These are phyloP conservation scores for Paradendryphiella salina DNA, from an alignment of 2,329 filamentous ascomycete species.

Conservation along the genomic window DNA sequence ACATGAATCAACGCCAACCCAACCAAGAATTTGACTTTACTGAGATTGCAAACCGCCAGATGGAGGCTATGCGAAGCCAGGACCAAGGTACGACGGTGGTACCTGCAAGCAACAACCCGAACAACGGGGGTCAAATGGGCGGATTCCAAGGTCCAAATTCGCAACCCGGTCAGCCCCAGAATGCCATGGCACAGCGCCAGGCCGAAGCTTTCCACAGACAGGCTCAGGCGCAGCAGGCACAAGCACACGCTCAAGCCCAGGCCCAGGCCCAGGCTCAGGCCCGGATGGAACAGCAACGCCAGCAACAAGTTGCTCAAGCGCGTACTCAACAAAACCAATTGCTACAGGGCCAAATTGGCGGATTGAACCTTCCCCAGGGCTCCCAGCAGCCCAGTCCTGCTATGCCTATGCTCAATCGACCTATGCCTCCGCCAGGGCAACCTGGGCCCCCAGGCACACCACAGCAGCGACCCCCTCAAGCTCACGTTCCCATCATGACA, in stretches of 20 bases:
- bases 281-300: constrained; percentile 36
- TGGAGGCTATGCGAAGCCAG: constrained; percentile 63
- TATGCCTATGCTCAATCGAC: constrained; percentile 51
- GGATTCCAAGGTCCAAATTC: constrained; percentile 36
- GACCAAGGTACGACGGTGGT: constrained; percentile 66
- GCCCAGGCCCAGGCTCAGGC: constrained; percentile 48
- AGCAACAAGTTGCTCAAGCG: constrained; percentile 44
- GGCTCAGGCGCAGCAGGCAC: constrained; percentile 17
- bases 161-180: constrained; percentile 34
- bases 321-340: constrained; percentile 37
- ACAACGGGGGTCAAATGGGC: constrained; percentile 43
- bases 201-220: constrained; percentile 21
- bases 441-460: constrained; percentile 40
- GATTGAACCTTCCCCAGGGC: constrained; percentile 49
- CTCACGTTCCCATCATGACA: constrained; percentile 43
- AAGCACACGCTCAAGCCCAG: constrained; percentile 29
- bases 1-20: constrained; percentile 34
- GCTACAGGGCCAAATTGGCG: constrained; percentile 45
- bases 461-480: constrained; percentile 43
- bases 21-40: constrained; percentile 54
- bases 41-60: constrained; percentile 63
- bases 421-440: constrained; percentile 53
- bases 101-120: constrained; percentile 63
- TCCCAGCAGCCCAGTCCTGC: constrained; percentile 52
- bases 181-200: constrained; percentile 38